A percentile compares a stretch with the other conserved stretches of the same genome.
Evolutionary conservation across 208 protist species (phyloP).

Genomic region (Acanthamoeba lenticulata): DNA sequence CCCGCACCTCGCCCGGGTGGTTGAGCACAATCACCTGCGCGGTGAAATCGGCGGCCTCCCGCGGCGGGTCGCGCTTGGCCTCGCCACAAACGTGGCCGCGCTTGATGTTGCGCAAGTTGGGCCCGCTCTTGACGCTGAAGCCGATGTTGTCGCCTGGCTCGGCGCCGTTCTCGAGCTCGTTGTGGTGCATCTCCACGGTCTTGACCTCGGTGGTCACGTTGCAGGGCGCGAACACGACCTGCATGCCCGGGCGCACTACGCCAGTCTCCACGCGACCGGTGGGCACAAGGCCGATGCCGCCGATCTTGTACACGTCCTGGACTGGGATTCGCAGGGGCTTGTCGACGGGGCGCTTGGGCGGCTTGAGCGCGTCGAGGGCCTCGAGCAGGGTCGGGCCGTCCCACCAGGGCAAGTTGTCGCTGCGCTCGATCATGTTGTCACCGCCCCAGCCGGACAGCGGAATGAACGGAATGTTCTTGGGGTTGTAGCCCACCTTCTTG

Average conservation of each 20-base stretch:
- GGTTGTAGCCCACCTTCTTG: constrained; percentile 93
- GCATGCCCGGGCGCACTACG: constrained; percentile 80
- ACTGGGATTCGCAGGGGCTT: constrained; percentile 95
- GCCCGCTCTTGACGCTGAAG: constrained; percentile 93
- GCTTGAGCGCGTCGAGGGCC: constrained; percentile 91
- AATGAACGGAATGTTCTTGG: constrained; percentile 93
- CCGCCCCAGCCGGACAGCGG: constrained; percentile 96
- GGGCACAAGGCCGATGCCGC: constrained; percentile 95
- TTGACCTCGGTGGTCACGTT: constrained; percentile 85
- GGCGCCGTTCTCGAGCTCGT: constrained; percentile 78
- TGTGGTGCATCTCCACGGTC: constrained; percentile 90
- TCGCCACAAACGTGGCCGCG: constrained; percentile 86
- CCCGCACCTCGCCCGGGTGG: constrained; percentile 92
- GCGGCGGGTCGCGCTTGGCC: constrained; percentile 76
- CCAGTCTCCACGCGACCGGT: constrained; percentile 93
- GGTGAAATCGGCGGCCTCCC: constrained; percentile 84
- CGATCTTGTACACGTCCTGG: constrained; percentile 96
- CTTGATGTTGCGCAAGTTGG: constrained; percentile 89
- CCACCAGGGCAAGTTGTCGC: constrained; percentile 94
- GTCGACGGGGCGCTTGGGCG: constrained; percentile 91
- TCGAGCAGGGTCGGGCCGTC: constrained; percentile 93
- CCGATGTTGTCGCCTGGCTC: constrained; percentile 84
- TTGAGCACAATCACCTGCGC: constrained; percentile 95
- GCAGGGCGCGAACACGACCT: constrained; percentile 87
- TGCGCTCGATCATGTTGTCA: constrained; percentile 94